phyloP scores from a whole-genome alignment of 352 stramenopile species.

The Phytophthora constricta region DNA sequence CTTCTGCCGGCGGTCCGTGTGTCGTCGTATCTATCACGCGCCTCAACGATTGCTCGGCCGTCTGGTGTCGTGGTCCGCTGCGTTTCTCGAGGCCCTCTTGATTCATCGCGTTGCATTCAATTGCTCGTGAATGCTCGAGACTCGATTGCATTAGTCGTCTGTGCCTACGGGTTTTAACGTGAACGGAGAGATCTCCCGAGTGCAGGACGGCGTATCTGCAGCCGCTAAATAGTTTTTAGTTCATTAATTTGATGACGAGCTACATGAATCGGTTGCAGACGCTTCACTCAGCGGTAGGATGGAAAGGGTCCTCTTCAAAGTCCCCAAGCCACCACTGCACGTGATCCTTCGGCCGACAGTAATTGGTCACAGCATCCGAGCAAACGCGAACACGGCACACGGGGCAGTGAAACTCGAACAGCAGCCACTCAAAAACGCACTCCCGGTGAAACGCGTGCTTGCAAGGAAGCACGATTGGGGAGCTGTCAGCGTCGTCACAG shows the following conservation, averaged over 20 bases:
- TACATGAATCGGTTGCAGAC: too few relatives aligned
- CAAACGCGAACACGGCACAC: constrained; percentile 66
- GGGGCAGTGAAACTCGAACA: constrained; percentile 77
- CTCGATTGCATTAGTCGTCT: too few relatives aligned
- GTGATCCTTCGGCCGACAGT: constrained; percentile 59
- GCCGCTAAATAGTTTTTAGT: background rate
- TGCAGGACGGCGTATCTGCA: too few relatives aligned
- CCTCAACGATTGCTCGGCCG: constrained; percentile 5
- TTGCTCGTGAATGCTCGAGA: background rate
- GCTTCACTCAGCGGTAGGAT: constrained; percentile 21
- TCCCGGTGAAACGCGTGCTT: constrained; percentile 75
- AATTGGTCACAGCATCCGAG: constrained; percentile 61
- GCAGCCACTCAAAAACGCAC: constrained; percentile 79
- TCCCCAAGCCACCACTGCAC: constrained; percentile 76
- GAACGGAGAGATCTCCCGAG: too few relatives aligned
- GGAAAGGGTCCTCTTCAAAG: constrained; percentile 62
- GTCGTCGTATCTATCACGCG: constrained; percentile 5
- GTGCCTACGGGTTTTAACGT: too few relatives aligned
- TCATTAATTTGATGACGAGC: background rate
- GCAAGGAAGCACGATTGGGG: constrained; percentile 57
- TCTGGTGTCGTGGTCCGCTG: constrained; percentile 12
- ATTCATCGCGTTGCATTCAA: constrained; percentile 7
- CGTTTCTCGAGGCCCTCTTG: constrained; percentile 21
- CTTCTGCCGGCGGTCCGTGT: constrained; percentile 17
- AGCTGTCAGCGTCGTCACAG: constrained; percentile 13